A percentile compares a stretch with the other conserved stretches of the same genome.
Evolutionary conservation across 768 basidiomycete genomes (phyloP).

Genomic region (Zangia roseola): DNA sequence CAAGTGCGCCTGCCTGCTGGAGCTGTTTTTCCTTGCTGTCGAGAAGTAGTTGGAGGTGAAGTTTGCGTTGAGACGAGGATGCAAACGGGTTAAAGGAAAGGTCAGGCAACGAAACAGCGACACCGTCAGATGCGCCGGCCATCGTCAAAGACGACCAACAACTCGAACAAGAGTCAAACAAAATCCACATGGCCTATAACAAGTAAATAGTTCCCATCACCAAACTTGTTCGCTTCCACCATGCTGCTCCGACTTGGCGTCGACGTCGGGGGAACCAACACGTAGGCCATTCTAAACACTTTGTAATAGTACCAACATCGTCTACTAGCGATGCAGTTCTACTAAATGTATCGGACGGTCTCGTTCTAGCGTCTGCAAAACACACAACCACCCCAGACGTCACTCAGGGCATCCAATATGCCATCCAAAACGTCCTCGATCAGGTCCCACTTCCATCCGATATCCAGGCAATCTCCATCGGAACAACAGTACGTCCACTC

Average conservation of each 20-base stretch:
- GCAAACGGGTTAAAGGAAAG: conserved; percentile 41
- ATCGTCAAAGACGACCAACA: conserved; percentile 31
- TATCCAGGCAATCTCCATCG: conserved; percentile 55
- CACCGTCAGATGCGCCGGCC: conserved; percentile 41
- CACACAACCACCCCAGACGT: conserved; percentile 56
- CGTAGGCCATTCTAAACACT: conserved; percentile 12
- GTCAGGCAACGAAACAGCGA: conserved; percentile 38
- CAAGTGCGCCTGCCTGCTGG: conserved; percentile 86
- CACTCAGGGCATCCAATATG: conserved; percentile 56
- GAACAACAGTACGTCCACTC: conserved; percentile 48
- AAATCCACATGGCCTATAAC: too few relatives aligned
- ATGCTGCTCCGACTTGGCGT: conserved; percentile 28
- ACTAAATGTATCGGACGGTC: conserved; percentile 14
- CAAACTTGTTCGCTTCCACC: background rate
- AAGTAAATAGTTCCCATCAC: conserved; percentile 5
- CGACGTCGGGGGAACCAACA: conserved; percentile 37
- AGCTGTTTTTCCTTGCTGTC: conserved; percentile 92
- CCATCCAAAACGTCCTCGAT: conserved; percentile 45
- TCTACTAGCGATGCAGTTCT: conserved; percentile 32
- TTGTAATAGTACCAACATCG: background rate
- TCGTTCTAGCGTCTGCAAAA: conserved; percentile 39
- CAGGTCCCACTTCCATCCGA: conserved; percentile 34
- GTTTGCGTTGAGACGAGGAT: conserved; percentile 59
- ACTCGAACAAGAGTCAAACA: conserved; percentile 8
- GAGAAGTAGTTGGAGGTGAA: conserved; percentile 66